Percentiles rank a stretch among this genome's conserved stretches.
These are phyloP conservation scores for Arthrobotrys musiformis DNA, from an alignment of 2,329 filamentous ascomycete species.

Conservation along the genomic window DNA sequence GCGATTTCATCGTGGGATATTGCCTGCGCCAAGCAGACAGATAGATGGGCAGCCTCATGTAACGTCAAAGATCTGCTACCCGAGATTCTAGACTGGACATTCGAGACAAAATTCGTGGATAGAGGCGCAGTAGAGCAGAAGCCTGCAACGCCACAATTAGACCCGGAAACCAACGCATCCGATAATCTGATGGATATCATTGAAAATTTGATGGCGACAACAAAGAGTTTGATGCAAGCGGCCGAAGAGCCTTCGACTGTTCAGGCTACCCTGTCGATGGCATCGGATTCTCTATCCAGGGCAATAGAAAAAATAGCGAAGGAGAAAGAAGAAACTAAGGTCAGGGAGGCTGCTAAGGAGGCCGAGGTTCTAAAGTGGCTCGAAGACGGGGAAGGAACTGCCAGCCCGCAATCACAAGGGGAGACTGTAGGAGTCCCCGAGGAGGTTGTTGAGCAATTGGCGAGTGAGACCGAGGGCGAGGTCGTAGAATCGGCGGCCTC, in stretches of 20 bases:
- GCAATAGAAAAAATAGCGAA: not conserved
- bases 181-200: conserved; percentile 19
- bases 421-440: not conserved
- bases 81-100: conserved; percentile 36
- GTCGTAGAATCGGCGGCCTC: not conserved
- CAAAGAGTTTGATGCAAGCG: conserved; percentile 13
- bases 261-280: not conserved
- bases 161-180: not conserved
- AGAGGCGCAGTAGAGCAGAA: not conserved
- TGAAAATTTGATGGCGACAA: conserved; percentile 22
- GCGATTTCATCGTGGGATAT: conserved; percentile 45
- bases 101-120: conserved; percentile 26
- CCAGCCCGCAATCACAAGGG: not conserved
- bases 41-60: conserved; percentile 30
- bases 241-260: conserved; percentile 17
- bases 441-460: not conserved
- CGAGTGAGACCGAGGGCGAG: not conserved
- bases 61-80: conserved; percentile 42
- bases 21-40: conserved; percentile 33
- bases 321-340: not conserved
- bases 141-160: not conserved
- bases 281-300: not conserved
- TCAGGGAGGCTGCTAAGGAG: not conserved
- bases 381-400: not conserved
- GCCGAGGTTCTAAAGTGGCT: conserved; percentile 5